Evolutionary conservation across 371 early-diverging fungal genomes (phyloP).

Genomic region (Mucor circinelloides): DNA sequence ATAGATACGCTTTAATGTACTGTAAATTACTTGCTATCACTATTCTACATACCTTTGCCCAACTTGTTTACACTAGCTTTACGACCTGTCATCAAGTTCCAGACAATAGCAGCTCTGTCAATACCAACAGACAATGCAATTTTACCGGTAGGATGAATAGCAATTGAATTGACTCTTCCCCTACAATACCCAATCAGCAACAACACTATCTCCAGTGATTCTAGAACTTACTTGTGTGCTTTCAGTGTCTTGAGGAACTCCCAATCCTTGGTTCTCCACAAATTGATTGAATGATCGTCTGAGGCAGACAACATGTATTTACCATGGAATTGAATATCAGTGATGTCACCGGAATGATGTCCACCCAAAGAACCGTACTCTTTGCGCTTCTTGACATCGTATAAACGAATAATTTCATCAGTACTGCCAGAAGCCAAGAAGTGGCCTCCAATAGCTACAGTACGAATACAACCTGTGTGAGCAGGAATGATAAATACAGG

Average conservation of each 20-base stretch:
- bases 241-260: constrained; percentile 87
- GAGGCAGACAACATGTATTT: constrained; percentile 88
- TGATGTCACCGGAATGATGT: constrained; percentile 90
- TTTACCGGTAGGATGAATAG: constrained; percentile 93
- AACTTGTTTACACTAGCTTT: constrained; percentile 75
- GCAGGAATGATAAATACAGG: constrained; percentile 94
- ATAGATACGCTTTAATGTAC: background rate
- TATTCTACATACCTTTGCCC: constrained; percentile 37
- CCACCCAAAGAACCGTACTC: constrained; percentile 88
- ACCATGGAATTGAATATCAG: constrained; percentile 78
- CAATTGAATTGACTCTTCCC: constrained; percentile 71
- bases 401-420: constrained; percentile 92
- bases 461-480: constrained; percentile 91
- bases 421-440: constrained; percentile 94
- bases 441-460: constrained; percentile 75
- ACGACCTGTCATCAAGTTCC: constrained; percentile 89
- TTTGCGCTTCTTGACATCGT: constrained; percentile 84
- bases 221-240: constrained; percentile 79
- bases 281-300: constrained; percentile 86
- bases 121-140: constrained; percentile 81
- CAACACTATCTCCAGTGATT: background rate
- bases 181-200: constrained; percentile 15
- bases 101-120: constrained; percentile 83
- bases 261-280: constrained; percentile 96
- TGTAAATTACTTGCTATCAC: background rate